Base-by-base conservation (phyloP, 192 early-diverging fungal species). In the Coemansia umbellata region DNA sequence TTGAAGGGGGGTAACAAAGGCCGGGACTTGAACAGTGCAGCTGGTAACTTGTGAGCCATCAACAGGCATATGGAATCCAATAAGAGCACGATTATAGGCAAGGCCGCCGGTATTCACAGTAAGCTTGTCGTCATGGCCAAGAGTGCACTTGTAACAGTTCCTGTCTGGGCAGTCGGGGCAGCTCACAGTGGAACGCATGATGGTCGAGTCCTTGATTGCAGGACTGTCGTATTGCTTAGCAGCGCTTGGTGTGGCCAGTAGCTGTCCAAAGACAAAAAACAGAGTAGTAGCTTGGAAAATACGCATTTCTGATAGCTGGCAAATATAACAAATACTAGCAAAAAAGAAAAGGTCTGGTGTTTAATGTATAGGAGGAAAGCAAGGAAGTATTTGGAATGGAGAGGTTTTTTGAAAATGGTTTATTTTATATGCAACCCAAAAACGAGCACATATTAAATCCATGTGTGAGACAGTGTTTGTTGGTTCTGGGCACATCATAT, bases 141-240 rank as follows among this genome's bases (percentile, higher is more conserved):
- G 55, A 1, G 74, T 70, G 49, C 74, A 77, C 37, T 70, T 43
- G 53, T 70, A 70, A 63, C 74, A 77, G 67, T 77, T 70, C 45
- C 47, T 26, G 15, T 77, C 50, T 2, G 74, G 67, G 37, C 74
- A 77, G 40, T 55, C 22, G 32, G 74, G 30, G 41, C 74, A 77
- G 59, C 53, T 55, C 14, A 62, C 59, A 22, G 67, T 70, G 2
- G 74, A 77, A 40, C 67, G 67, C 37, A 58, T 18, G 39, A 77
- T 69, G 23, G 74, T 77, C 6, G 74, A 70, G 63, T 77, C 74
- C 47, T 77, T 77, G 62, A 42, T 45, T 5, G 74, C 66, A 18
- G 74, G 62, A 1, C 32, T 55, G 8, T 47, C 51, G 26, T 30
- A 26, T 19, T 53, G 36, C 1, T 9, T 23, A 32, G 40, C 48